Conservation (phyloP, 2,329 filamentous ascomycete species). For the Ceratocystis cacaofunesta region DNA sequence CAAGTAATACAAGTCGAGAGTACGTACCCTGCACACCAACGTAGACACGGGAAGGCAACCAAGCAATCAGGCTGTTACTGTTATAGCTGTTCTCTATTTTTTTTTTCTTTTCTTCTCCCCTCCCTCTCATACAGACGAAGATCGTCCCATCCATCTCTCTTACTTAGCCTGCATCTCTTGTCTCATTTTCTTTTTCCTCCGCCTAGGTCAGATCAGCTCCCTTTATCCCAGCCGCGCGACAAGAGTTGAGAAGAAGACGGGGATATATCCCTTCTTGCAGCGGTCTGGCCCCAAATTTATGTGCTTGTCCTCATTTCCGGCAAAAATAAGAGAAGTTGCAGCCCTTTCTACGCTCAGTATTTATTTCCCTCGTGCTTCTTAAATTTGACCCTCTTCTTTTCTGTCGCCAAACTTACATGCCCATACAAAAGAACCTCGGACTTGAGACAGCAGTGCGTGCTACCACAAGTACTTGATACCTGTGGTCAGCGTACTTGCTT, state of each 20-base stretch:
- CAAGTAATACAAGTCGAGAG: too few relatives aligned
- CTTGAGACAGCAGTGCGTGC: too few relatives aligned
- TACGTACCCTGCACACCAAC: too few relatives aligned
- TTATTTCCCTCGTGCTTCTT: background rate
- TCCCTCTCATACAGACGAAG: background rate
- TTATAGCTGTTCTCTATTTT: background rate
- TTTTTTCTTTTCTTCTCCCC: background rate
- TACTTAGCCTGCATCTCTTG: too few relatives aligned
- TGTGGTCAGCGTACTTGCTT: background rate
- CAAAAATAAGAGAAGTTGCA: background rate
- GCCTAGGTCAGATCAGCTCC: background rate
- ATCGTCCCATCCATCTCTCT: too few relatives aligned
- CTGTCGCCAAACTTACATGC: background rate
- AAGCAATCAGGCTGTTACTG: too few relatives aligned
- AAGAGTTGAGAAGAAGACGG: background rate
- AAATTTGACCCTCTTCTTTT: background rate
- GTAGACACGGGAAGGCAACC: too few relatives aligned
- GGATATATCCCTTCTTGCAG: conserved; percentile 2
- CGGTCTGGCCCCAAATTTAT: background rate
- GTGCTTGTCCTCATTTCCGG: background rate
- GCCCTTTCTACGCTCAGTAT: background rate
- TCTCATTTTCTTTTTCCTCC: background rate
- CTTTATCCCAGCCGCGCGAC: background rate
- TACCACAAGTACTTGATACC: too few relatives aligned
- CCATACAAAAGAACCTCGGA: too few relatives aligned